Evolutionary conservation across 2,329 filamentous ascomycete species (phyloP).

Genomic region (Zymoseptoria passerinii): DNA sequence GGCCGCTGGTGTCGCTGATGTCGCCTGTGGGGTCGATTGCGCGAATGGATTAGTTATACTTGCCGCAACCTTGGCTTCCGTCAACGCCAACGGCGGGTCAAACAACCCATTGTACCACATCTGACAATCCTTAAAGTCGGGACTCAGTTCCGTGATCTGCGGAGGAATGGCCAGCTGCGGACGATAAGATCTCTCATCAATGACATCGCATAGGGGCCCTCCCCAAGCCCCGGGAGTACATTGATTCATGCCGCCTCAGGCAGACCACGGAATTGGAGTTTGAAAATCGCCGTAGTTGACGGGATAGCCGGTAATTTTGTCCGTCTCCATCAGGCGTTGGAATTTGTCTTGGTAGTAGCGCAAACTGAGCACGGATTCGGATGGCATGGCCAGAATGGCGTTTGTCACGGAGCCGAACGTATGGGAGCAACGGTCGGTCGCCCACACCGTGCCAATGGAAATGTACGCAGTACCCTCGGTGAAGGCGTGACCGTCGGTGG

Average conservation of each 20-base stretch:
- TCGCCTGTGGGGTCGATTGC: not conserved
- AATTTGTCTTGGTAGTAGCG: slow-evolving; percentile 25
- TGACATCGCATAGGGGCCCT: slow-evolving; percentile 14
- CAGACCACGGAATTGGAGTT: slow-evolving; percentile 23
- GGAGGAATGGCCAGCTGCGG: slow-evolving; percentile 26
- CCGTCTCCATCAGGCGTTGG: slow-evolving; percentile 17
- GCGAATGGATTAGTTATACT: not conserved
- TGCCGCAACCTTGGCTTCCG: slow-evolving; percentile 9
- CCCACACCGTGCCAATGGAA: slow-evolving; percentile 22
- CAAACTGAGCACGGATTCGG: slow-evolving; percentile 22
- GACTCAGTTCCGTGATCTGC: slow-evolving; percentile 19
- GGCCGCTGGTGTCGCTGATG: not conserved
- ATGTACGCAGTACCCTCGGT: slow-evolving; percentile 26
- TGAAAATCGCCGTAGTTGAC: slow-evolving; percentile 26
- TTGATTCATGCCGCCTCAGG: slow-evolving; percentile 21
- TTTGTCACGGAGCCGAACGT: slow-evolving; percentile 14
- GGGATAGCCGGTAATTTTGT: slow-evolving; percentile 23
- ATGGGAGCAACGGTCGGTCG: slow-evolving; percentile 19
- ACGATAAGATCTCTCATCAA: slow-evolving; percentile 19
- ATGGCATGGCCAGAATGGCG: slow-evolving; percentile 24
- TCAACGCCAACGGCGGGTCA: slow-evolving; percentile 22
- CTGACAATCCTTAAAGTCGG: slow-evolving; percentile 21
- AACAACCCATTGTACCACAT: slow-evolving; percentile 26
- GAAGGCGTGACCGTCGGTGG: slow-evolving; percentile 21
- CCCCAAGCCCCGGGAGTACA: slow-evolving; percentile 12